Percentiles rank a stretch among this genome's conserved stretches.
Conservation (phyloP, 1,284 basidiomycete species). For the Heterobasidion irregulare region DNA sequence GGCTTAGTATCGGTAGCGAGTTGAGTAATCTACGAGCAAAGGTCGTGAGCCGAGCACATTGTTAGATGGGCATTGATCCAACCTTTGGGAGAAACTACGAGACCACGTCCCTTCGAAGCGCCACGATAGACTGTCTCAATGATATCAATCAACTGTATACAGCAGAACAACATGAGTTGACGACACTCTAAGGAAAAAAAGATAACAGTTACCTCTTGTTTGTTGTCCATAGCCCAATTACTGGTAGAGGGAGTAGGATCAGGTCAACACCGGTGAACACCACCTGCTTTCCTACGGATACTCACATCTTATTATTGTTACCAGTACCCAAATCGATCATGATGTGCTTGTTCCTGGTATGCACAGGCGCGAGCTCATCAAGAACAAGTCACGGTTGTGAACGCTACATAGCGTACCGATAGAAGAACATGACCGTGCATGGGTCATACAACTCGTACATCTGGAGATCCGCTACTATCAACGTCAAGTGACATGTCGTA, state of each 20-base stretch:
- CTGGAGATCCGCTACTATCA: constrained; percentile 27
- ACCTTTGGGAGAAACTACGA: constrained; percentile 97
- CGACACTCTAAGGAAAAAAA: background rate
- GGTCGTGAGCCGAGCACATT: background rate
- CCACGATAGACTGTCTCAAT: constrained; percentile 98
- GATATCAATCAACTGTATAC: constrained; percentile 84
- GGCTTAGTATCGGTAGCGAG: background rate
- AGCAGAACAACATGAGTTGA: background rate
- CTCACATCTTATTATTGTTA: constrained; percentile 99
- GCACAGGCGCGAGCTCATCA: background rate
- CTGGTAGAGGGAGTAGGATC: constrained; percentile 28
- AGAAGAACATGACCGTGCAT: constrained; percentile 98
- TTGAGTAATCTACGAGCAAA: constrained; percentile 40
- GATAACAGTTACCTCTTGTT: constrained; percentile 70
- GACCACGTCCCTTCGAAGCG: constrained; percentile 95
- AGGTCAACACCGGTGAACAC: constrained; percentile 4
- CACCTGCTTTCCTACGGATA: constrained; percentile 9
- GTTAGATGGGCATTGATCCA: constrained; percentile 13
- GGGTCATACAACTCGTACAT: constrained; percentile 95
- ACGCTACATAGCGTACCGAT: constrained; percentile 51
- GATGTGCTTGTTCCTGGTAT: constrained; percentile 90
- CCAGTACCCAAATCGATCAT: constrained; percentile 99
- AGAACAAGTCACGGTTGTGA: background rate
- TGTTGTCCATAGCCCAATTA: constrained; percentile 97
- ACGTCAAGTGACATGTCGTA: background rate